Base-by-base conservation (phyloP, 306 rosid species). In the Cucumis sativus region DNA sequence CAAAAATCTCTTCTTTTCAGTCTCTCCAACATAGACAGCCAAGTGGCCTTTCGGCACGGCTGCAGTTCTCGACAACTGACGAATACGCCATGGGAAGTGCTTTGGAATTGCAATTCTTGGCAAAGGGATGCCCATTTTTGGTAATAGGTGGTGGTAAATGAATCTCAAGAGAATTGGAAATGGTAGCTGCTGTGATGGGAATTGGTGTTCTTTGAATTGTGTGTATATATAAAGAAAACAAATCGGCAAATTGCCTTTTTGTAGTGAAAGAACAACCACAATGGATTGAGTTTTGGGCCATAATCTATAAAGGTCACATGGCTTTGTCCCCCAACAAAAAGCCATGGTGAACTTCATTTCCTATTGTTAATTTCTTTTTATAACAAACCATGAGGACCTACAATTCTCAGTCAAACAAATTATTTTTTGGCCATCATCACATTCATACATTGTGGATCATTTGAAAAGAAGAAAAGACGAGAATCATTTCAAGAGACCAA, bases 1-100 rank as follows among this genome's bases (percentile, higher is more conserved):
- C 33, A 67, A 41, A 67, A 67, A 67, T 75, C 83, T 75, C 75
- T 41, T 80, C 83, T 76, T 67, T 43, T 81, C 78, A 12, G 51
- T 43, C 0, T 79, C 84, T 35, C 89, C 87, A 43, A 83, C 82
- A 40, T 86, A 83, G 1, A 86, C 81, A 6, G 84, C 84, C 45
- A 86, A 64, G 45, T 84, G 79, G n/a, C 84, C 86, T 58, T 82
- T 87, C 9, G 83, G 83, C 7, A 87, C 84, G 30, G 79, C 83
- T 0, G 23, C 56, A 15, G 62, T 35, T 56, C 78, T 35, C 11
- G 65, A 57, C 55, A 43, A 41, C 57, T 18, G 64, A 12, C 40
- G 75, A 43, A 70, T 45, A 12, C 58, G 75, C 21, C 75, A 47
- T 3, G 47, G 41, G 45, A 47, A 70, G 57, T 45, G 57, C 40